Base-by-base conservation (phyloP, 805 yeast species). In the Teunomyces panamensis region DNA sequence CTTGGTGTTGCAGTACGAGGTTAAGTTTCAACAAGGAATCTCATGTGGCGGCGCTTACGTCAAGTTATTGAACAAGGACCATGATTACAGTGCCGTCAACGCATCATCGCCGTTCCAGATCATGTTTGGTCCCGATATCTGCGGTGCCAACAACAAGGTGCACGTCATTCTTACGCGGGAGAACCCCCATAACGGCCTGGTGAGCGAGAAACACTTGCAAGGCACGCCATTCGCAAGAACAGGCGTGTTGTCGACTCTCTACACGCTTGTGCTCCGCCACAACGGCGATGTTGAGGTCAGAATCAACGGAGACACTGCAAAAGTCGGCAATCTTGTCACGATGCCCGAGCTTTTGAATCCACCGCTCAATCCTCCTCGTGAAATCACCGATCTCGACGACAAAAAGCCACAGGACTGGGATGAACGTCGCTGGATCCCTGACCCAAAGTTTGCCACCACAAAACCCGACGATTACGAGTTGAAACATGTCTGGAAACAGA, bases 51-150 rank as follows among this genome's bases (percentile, higher is more conserved):
- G 97, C 47, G 92, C 95, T 1, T 91, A 90, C 68, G 64, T 91
- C 55, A 91, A 91, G 71, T 71, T 91, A 39, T 67, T 91, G 47
- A 73, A 81, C 39, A 63, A 64, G 2, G 65, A 67, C 9, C 72
- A 62, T 1, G 65, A 62, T 47, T 72, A 68, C 30, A 62, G 66
- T 34, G 78, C 79, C 50, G 85, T 89, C 71, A 74, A 71, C 54
- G 78, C 80, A 50, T 81, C 75, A 26, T 77, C 95, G 3, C 87
- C 90, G 2, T 89, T 85, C 68, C 89, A 86, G 65, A 69, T 91
- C 53, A 86, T 91, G 92, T 91, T 91, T 71, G 97, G 97, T 16
- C 97, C 97, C 39, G 97, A 91, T 67, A 81, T 79, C 63, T 91
- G 97, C 69, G 96, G 96, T 2, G 62, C 81, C 45, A 78, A 85